A percentile compares a stretch with the other conserved stretches of the same genome.
phyloP scores from a whole-genome alignment of 345 rosid genomes.

The Pistacia integerrima region DNA sequence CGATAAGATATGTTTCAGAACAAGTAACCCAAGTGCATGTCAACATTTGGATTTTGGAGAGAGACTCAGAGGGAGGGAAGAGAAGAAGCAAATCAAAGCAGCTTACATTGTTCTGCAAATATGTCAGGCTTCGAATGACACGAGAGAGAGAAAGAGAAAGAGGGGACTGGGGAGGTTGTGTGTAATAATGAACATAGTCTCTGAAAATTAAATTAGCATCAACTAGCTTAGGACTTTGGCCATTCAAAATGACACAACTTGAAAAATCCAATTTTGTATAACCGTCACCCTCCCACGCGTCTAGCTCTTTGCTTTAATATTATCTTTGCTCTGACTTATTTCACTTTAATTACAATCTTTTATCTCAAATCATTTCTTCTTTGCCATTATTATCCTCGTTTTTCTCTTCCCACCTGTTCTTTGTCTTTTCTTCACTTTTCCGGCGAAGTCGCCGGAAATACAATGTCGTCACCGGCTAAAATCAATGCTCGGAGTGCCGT shows the following conservation, averaged over 20 bases:
- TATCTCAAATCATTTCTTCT: slow-evolving; percentile 24
- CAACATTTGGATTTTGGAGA: slow-evolving; percentile 27
- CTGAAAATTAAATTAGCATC: slow-evolving; percentile 20
- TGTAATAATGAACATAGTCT: slow-evolving; percentile 30
- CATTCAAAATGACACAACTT: slow-evolving; percentile 32
- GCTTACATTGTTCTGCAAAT: slow-evolving; percentile 27
- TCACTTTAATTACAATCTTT: slow-evolving; percentile 47
- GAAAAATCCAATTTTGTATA: slow-evolving; percentile 64
- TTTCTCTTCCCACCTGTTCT: background rate
- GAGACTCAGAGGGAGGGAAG: background rate
- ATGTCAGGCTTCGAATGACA: slow-evolving; percentile 51
- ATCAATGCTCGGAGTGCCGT: slow-evolving; percentile 19
- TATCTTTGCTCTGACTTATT: slow-evolving; percentile 37
- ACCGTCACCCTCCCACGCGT: slow-evolving; percentile 62
- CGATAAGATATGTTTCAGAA: slow-evolving; percentile 40
- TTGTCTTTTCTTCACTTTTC: slow-evolving; percentile 7
- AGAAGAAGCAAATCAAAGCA: slow-evolving; percentile 26
- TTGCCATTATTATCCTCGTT: background rate
- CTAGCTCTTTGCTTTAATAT: slow-evolving; percentile 28
- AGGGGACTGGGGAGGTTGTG: background rate
- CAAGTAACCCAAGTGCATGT: slow-evolving; percentile 33
- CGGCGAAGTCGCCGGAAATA: slow-evolving; percentile 17
- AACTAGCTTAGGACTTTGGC: slow-evolving; percentile 18
- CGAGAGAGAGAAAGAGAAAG: slow-evolving; percentile 16
- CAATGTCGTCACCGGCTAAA: slow-evolving; percentile 47